A percentile compares a stretch with the other conserved stretches of the same genome.
Evolutionary conservation across 2,329 filamentous ascomycete species (phyloP).

Genomic region (Fonsecaea erecta): DNA sequence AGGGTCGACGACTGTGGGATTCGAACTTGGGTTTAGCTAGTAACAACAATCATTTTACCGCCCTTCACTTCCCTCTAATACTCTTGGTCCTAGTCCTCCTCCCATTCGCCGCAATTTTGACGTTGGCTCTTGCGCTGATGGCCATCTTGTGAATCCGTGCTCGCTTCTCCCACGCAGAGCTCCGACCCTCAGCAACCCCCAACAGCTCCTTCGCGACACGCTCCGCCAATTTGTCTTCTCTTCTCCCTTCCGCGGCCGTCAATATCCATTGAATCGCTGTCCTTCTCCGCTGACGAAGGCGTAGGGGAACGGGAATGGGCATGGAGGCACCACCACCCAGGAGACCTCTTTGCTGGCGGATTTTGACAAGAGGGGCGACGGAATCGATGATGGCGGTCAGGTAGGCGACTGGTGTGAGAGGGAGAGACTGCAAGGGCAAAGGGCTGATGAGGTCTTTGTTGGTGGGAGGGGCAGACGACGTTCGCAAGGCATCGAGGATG

Average conservation of each 20-base stretch:
- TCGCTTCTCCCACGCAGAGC: constrained; percentile 81
- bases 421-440: constrained; percentile 77
- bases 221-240: constrained; percentile 73
- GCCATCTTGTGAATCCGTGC: constrained; percentile 77
- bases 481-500: constrained; percentile 83
- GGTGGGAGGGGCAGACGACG: constrained; percentile 58
- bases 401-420: constrained; percentile 87
- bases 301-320: constrained; percentile 79
- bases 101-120: constrained; percentile 45
- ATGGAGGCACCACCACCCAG: constrained; percentile 85
- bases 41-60: no score
- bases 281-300: constrained; percentile 74
- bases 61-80: constrained; percentile 16
- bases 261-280: constrained; percentile 88
- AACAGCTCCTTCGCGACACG: constrained; percentile 85
- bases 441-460: constrained; percentile 61
- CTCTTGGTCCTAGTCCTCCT: constrained; percentile 33
- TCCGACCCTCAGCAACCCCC: constrained; percentile 83
- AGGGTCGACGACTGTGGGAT: no score
- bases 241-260: constrained; percentile 77
- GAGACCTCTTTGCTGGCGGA: constrained; percentile 74
- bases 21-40: no score
- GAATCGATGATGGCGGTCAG: constrained; percentile 90
- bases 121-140: constrained; percentile 77
- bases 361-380: constrained; percentile 82